Evolutionary conservation across 208 protist genomes (phyloP), one percentile per base, ranked within the genome.

Genomic region (Porcisia hertigi): DNA sequence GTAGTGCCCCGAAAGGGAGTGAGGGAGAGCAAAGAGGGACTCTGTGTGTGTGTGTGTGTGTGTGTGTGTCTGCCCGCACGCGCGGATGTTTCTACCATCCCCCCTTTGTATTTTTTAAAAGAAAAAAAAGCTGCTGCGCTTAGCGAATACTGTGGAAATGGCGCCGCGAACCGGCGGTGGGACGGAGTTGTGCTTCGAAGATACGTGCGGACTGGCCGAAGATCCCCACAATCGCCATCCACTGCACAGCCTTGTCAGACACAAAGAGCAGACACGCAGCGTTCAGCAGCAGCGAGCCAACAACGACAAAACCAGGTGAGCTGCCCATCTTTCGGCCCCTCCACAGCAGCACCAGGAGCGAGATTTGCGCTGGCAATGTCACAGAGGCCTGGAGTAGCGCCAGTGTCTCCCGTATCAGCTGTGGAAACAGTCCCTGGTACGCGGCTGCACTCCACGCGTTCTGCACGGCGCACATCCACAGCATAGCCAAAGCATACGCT

Each of bases 201-300:
- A 93, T 47, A 0, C 91, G 75, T 20, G 82, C 78, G 63, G 74
- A 77, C 53, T 93, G 91, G 3, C 88, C 88, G 64, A 76, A 83
- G 23, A 92, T 73, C 47, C 82, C 85, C 1, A 91, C 72, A 57
- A 93, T 86, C 30, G 88, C 85, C 85, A 92, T 90, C 91, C 91
- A 95, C 70, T 89, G 85, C 49, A 95, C 55, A 5, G 78, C 81
- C 73, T 86, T 84, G 52, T 81, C 57, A n/a, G 84, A 77, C 8
- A 86, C 79, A 12, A 95, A 72, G 2, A 92, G 52, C 41, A 95
- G 74, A 34, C 76, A 79, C 20, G 87, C n/a, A 23, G 87, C 36
- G 64, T 81, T 85, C 55, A 95, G 66, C 18, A 86, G 41, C 39
- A 87, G 59, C 39, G 87, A 88, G 9, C 82, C 73, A 41, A 90